phyloP scores from a whole-genome alignment of 1,284 basidiomycete genomes.

The Baeospora myosura region DNA sequence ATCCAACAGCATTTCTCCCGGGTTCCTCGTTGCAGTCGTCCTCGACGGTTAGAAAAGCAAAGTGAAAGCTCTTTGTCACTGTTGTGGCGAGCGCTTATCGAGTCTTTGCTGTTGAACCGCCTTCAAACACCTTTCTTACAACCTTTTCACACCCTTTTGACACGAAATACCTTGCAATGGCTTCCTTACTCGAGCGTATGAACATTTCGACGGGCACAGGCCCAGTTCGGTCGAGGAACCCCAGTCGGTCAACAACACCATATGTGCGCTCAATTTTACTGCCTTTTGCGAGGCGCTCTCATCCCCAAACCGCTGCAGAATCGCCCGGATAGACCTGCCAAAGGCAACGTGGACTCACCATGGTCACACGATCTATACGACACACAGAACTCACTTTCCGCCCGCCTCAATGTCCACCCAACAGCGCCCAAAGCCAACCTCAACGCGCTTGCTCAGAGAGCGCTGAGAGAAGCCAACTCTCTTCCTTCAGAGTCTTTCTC shows the following conservation, averaged over 20 bases:
- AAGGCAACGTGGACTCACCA: constrained; percentile 55
- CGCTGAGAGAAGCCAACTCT: constrained; percentile 43
- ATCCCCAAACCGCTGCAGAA: constrained; percentile 34
- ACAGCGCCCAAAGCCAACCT: constrained; percentile 36
- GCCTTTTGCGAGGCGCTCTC: constrained; percentile 12
- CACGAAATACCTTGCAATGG: constrained; percentile 37
- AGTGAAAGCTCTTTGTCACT: no score
- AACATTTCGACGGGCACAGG: constrained; percentile 42
- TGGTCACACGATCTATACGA: constrained; percentile 74
- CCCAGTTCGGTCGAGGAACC: constrained; percentile 49
- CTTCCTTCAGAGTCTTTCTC: constrained; percentile 33
- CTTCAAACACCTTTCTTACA: constrained; percentile 1
- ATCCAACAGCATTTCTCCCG: no score
- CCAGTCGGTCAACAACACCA: constrained; percentile 44
- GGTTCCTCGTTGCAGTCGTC: no score
- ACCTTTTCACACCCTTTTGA: constrained; percentile 1
- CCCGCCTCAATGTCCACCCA: constrained; percentile 43
- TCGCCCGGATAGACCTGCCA: constrained; percentile 45
- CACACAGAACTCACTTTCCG: constrained; percentile 52
- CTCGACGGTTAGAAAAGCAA: no score
- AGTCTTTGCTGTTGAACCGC: no score
- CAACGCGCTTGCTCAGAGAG: constrained; percentile 44
- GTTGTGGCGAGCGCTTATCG: no score
- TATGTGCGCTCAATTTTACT: constrained; percentile 51
- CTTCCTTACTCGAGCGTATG: constrained; percentile 64